Evolutionary conservation across 306 rosid genomes (phyloP), one percentile per base, ranked within the genome.

Genomic region (Vigna nakashimae): DNA sequence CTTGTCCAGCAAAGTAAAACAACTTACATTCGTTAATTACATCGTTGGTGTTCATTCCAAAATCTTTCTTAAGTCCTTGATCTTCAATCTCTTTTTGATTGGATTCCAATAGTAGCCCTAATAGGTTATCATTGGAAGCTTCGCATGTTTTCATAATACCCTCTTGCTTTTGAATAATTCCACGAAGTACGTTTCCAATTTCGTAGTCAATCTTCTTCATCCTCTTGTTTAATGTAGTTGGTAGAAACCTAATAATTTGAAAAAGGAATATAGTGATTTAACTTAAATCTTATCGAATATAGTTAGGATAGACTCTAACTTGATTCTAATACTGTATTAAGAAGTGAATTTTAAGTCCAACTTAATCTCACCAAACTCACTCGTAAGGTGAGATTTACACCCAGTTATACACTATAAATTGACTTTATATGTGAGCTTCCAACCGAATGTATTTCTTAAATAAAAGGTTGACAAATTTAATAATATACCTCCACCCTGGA

Each of bases 401-500:
- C n/a, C n/a, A n/a, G n/a, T n/a, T n/a, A n/a, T n/a, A n/a, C n/a
- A n/a, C n/a, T n/a, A n/a, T n/a, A n/a, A n/a, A n/a, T n/a, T n/a
- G n/a, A n/a, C n/a, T n/a, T n/a, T n/a, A n/a, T n/a, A n/a, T n/a
- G n/a, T n/a, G n/a, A n/a, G n/a, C n/a, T n/a, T n/a, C n/a, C n/a
- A n/a, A n/a, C n/a, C n/a, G n/a, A n/a, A n/a, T n/a, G n/a, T n/a
- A n/a, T n/a, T n/a, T n/a, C n/a, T n/a, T n/a, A n/a, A n/a, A n/a
- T n/a, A n/a, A n/a, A n/a, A n/a, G n/a, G n/a, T n/a, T n/a, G n/a
- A n/a, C n/a, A n/a, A n/a, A 5, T 4, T 8, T 17, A 52, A 7
- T 8, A 8, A 55, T 18, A 20, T 55, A 55, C 60, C 60, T 55
- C 60, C 60, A 55, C 11, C 60, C 60, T 18, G 60, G 60, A 55